These are phyloP conservation scores for Kwoniella dejecticola DNA, from an alignment of 768 basidiomycete species.

Conservation along the genomic window DNA sequence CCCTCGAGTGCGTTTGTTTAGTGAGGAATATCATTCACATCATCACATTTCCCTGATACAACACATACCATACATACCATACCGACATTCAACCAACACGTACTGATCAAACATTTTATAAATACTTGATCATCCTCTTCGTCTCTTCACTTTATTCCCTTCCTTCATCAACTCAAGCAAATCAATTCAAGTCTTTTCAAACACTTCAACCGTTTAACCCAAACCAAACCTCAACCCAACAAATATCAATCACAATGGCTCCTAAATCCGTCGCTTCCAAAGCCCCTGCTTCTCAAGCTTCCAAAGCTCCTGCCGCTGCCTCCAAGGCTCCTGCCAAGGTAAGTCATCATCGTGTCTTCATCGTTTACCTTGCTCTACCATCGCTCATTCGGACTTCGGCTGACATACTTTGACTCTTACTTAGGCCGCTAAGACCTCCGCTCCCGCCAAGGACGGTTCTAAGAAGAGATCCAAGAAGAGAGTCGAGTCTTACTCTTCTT, in stretches of 20 bases:
- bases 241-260: conserved; percentile 39
- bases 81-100: conserved; percentile 10
- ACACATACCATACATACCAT: conserved; percentile 5
- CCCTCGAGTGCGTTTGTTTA: background rate
- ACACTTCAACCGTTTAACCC: conserved; percentile 18
- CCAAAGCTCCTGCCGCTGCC: conserved; percentile 68
- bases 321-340: conserved; percentile 66
- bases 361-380: background rate
- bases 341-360: conserved; percentile 10
- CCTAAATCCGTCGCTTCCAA: conserved; percentile 57
- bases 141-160: conserved; percentile 7
- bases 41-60: background rate
- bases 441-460: conserved; percentile 65
- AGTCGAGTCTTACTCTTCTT: conserved; percentile 94
- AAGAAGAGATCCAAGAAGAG: conserved; percentile 86
- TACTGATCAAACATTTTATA: conserved; percentile 19
- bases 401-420: conserved; percentile 13
- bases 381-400: conserved; percentile 14
- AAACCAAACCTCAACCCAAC: conserved; percentile 12
- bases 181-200: conserved; percentile 11
- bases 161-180: conserved; percentile 20
- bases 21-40: background rate
- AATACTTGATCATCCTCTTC: conserved; percentile 1
- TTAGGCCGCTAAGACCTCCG: conserved; percentile 75
- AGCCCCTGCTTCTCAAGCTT: conserved; percentile 69